A percentile compares a stretch with the other conserved stretches of the same genome.
These are phyloP conservation scores for Cutaneotrichosporon cutaneum DNA, from an alignment of 1,284 basidiomycete genomes.

Conservation along the genomic window DNA sequence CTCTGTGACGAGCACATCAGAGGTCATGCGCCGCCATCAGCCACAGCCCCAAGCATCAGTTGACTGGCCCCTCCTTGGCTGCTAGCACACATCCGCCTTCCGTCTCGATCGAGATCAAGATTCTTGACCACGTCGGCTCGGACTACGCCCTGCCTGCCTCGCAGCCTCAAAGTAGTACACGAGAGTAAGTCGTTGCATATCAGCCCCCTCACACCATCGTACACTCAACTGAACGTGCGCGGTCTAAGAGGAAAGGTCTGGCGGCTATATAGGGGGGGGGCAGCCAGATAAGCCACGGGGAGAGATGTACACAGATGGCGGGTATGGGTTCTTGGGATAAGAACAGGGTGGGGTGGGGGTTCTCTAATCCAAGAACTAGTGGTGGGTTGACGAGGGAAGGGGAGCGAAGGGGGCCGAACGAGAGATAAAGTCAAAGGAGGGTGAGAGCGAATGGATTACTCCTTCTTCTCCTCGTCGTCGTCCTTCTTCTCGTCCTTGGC, in stretches of 20 bases:
- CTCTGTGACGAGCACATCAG: too few species aligned
- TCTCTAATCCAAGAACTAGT: not conserved
- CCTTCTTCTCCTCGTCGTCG: constrained; percentile 13
- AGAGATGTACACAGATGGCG: constrained; percentile 1
- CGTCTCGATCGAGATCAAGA: too few species aligned
- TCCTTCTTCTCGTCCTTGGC: constrained; percentile 30
- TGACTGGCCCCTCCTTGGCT: too few species aligned
- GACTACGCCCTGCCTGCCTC: too few species aligned
- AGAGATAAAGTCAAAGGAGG: not conserved
- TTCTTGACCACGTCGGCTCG: too few species aligned
- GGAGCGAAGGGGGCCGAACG: not conserved
- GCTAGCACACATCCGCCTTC: too few species aligned
- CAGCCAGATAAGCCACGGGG: not conserved
- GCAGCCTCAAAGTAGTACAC: not conserved
- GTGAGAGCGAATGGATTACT: not conserved
- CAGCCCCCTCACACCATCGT: constrained; percentile 14
- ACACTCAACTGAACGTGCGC: constrained; percentile 10
- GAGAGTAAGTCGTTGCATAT: constrained; percentile 13
- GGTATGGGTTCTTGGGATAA: not conserved
- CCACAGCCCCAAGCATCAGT: too few species aligned
- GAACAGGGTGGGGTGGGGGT: not conserved
- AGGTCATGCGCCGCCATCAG: too few species aligned
- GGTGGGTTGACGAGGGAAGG: not conserved
- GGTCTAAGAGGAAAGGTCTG: constrained; percentile 11
- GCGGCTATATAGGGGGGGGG: constrained; percentile 4